These are phyloP conservation scores for Trichodelitschia bisporula DNA, from an alignment of 495 filamentous ascomycete species.

Conservation along the genomic window DNA sequence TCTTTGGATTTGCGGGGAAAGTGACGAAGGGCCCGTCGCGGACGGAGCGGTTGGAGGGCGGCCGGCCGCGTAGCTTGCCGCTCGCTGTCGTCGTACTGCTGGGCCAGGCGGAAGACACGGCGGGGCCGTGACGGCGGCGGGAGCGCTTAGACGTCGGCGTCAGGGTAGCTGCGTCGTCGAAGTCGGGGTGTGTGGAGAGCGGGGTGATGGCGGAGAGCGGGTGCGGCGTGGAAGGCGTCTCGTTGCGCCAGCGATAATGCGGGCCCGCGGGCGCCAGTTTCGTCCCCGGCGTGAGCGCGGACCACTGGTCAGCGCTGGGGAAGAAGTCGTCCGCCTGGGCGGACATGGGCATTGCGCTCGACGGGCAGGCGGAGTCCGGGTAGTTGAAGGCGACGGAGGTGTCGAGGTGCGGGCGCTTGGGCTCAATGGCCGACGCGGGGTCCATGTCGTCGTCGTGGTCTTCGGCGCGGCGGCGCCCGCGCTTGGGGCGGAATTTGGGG, in stretches of 20 bases:
- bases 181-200: slow-evolving; percentile 21
- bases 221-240: slow-evolving; percentile 40
- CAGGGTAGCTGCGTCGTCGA: slow-evolving; percentile 35
- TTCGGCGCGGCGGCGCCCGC: slow-evolving; percentile 64
- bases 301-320: slow-evolving; percentile 12
- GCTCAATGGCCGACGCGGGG: slow-evolving; percentile 17
- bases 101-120: slow-evolving; percentile 88
- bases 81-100: slow-evolving; percentile 35
- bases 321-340: slow-evolving; percentile 28
- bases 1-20: slow-evolving; percentile 47
- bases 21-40: slow-evolving; percentile 66
- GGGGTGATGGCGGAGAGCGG: slow-evolving; percentile 66
- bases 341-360: slow-evolving; percentile 34
- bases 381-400: slow-evolving; percentile 38
- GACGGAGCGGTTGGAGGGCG: slow-evolving; percentile 53
- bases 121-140: slow-evolving; percentile 64
- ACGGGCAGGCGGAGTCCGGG: slow-evolving; percentile 23
- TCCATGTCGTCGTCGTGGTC: slow-evolving; percentile 34
- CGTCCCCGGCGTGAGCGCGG: slow-evolving; percentile 9
- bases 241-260: slow-evolving; percentile 17
- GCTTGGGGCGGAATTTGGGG: slow-evolving; percentile 73
- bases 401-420: slow-evolving; percentile 39
- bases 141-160: slow-evolving; percentile 35
- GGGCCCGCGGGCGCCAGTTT: slow-evolving; percentile 9
- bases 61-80: slow-evolving; percentile 63